Evolutionary conservation across 768 basidiomycete species (phyloP).

Genomic region (Termitomyces eurrhizus): DNA sequence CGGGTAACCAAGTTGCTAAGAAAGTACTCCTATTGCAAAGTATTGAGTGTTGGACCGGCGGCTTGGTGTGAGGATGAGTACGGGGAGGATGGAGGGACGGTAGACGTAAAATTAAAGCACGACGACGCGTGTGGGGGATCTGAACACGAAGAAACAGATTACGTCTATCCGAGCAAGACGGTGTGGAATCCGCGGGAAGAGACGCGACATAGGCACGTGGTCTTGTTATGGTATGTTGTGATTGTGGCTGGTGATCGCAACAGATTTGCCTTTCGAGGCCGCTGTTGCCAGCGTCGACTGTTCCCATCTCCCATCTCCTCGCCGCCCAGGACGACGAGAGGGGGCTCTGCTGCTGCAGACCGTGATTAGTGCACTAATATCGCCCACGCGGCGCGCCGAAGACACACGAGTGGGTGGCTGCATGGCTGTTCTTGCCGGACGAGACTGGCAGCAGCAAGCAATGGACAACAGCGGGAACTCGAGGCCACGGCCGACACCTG

Average conservation of each 20-base stretch:
- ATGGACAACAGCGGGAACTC: constrained; percentile 53
- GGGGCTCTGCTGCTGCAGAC: constrained; percentile 5
- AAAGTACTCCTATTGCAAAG: not conserved
- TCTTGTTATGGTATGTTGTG: constrained; percentile 28
- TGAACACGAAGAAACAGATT: constrained; percentile 5
- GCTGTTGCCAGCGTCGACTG: constrained; percentile 28
- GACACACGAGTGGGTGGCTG: constrained; percentile 19
- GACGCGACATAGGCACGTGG: constrained; percentile 15
- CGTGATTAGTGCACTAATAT: constrained; percentile 14
- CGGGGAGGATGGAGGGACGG: too few species aligned
- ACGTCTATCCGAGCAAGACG: constrained; percentile 14
- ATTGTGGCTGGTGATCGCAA: constrained; percentile 35
- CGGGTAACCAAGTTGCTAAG: not conserved
- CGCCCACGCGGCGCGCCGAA: constrained; percentile 6
- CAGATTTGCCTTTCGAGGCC: constrained; percentile 27
- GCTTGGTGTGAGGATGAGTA: too few species aligned
- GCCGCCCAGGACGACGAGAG: constrained; percentile 13
- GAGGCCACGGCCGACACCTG: constrained; percentile 59
- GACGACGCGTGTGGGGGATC: constrained; percentile 9
- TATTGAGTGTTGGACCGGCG: too few species aligned
- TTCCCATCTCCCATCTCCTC: constrained; percentile 17
- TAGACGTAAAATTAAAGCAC: not conserved
- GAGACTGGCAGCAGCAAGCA: constrained; percentile 59
- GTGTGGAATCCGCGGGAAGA: constrained; percentile 7
- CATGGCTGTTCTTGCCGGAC: constrained; percentile 79